phyloP scores from a whole-genome alignment of 441 rosid genomes.

The Macaranga tanarius region DNA sequence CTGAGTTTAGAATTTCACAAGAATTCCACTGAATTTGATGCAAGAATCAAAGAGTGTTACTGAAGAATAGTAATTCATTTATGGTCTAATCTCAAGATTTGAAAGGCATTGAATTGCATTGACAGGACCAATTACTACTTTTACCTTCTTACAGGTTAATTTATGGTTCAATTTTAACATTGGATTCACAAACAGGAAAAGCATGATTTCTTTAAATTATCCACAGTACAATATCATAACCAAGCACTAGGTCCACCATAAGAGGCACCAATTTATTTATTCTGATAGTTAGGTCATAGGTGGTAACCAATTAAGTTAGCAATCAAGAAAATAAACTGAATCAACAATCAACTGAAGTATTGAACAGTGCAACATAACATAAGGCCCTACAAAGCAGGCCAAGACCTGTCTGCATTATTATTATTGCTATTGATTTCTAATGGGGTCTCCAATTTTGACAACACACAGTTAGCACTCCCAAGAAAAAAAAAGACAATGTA shows the following conservation, averaged over 20 bases:
- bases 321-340: neutral
- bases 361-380: neutral
- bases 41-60: too few species aligned
- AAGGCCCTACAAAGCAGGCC: neutral
- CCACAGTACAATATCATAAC: neutral
- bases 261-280: neutral
- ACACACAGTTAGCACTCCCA: neutral
- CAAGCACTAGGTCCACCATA: neutral
- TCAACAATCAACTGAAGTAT: neutral
- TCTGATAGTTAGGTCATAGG: neutral
- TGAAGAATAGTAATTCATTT: too few species aligned
- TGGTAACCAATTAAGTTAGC: neutral
- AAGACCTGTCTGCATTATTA: neutral
- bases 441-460: constrained; percentile 12
- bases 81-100: too few species aligned
- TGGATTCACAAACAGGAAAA: neutral
- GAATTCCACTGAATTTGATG: neutral
- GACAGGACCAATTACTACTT: too few species aligned
- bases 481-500: neutral
- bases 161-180: neutral
- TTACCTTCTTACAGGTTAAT: too few species aligned
- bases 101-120: too few species aligned
- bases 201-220: too few species aligned
- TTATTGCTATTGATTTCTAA: neutral
- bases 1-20: neutral